phyloP scores from a whole-genome alignment of 192 early-diverging fungal genomes.

The Chytriomyces confervae region DNA sequence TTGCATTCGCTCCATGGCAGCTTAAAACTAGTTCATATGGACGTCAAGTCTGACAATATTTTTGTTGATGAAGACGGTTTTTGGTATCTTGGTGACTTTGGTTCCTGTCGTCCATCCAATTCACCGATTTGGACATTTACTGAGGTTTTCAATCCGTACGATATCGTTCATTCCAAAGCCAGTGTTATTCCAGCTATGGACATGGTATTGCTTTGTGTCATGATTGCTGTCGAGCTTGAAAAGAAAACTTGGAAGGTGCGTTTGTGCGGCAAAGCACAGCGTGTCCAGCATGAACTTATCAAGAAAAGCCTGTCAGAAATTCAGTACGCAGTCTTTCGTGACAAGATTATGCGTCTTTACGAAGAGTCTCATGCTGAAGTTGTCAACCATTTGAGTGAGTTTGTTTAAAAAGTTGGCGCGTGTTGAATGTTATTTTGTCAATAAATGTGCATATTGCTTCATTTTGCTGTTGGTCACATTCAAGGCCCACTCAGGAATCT shows the following conservation, averaged over 20 bases:
- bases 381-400: too few species aligned
- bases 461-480: too few species aligned
- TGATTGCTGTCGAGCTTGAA: background rate
- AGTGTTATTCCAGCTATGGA: constrained; percentile 5
- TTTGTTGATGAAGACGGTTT: background rate
- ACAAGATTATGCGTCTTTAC: background rate
- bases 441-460: too few species aligned
- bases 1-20: background rate
- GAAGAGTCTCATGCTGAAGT: too few species aligned
- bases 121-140: background rate
- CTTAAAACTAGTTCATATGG: constrained; percentile 17
- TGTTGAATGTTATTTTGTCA: too few species aligned
- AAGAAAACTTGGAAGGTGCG: background rate
- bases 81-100: constrained; percentile 13
- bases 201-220: background rate
- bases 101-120: background rate
- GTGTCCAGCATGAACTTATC: background rate
- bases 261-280: background rate
- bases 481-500: too few species aligned
- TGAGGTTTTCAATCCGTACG: background rate
- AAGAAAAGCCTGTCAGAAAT: background rate
- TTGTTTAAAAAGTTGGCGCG: too few species aligned
- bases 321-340: background rate
- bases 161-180: background rate
- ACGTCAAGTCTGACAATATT: constrained; percentile 18